Evolutionary conservation across 176 grass and related monocot species (phyloP), one percentile per base, ranked within the genome.

Genomic region (Oryza rufipogon): DNA sequence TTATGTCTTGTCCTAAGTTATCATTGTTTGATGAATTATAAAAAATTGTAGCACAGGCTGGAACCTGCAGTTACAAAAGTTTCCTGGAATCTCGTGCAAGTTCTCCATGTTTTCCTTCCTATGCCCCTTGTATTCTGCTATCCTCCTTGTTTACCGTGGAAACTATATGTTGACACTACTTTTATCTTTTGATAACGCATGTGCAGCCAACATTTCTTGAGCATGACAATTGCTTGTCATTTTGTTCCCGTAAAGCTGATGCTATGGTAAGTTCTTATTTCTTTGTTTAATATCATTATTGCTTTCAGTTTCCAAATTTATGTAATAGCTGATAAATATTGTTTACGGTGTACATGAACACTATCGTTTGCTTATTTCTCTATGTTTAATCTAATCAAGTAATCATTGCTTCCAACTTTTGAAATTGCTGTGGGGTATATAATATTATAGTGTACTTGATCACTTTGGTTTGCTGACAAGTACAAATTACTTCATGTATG

Each of bases 221-320:
- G 83, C 77, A 88, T 81, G 80, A 86, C 73, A 76, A 78, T 80
- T 83, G 52, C 77, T 81, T 98, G 54, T 58, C 87, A 78, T 93
- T 98, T 91, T 90, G 86, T 86, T 80, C 91, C 80, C 84, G 51
- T n/a, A 90, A 90, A 83, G 65, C 81, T 70, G 89, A 88, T 95
- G 61, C 83, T 73, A 74, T 45, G 66, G 92, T 98, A 83, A 93
- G 71, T 71, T 80, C 22, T 22, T 70, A 60, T 79, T 70, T 69
- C 44, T 78, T 79, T 82, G 17, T 74, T 73, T 70, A 66, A 86
- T 87, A 26, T 60, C 56, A 54, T 52, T 64, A 58, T 26, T 60
- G 45, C 48, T 41, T 64, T 2, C 44, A 76, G 68, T 41, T 51
- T 64, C 9, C 44, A 76, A 80, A 52, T 64, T 85, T 85, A 19